Evolutionary conservation across 2,329 filamentous ascomycete genomes (phyloP).

Genomic region (Penicillium decumbens): DNA sequence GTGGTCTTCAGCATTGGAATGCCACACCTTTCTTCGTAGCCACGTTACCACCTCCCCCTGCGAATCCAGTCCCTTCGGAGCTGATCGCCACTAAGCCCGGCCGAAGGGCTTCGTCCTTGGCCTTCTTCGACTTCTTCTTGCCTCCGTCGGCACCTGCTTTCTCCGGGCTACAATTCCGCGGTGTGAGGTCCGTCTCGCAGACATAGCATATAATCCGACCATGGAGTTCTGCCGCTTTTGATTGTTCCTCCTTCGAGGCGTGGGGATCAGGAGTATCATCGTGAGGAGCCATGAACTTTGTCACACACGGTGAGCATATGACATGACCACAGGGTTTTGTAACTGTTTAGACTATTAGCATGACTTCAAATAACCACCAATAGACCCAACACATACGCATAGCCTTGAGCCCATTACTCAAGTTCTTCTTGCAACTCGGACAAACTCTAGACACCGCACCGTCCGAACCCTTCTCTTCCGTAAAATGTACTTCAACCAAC

Average conservation of each 20-base stretch:
- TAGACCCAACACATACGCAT: slow-evolving; percentile 47
- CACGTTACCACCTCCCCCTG: slow-evolving; percentile 75
- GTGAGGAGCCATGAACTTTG: slow-evolving; percentile 69
- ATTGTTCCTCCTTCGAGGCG: slow-evolving; percentile 49
- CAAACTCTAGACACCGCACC: slow-evolving; percentile 55
- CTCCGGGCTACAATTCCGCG: slow-evolving; percentile 27
- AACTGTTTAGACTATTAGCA: slow-evolving; percentile 42
- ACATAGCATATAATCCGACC: slow-evolving; percentile 70
- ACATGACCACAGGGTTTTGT: slow-evolving; percentile 90
- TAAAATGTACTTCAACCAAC: slow-evolving; percentile 72
- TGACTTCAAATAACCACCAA: not conserved
- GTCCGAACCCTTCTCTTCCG: slow-evolving; percentile 60
- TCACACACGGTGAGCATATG: slow-evolving; percentile 76
- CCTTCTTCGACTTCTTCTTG: slow-evolving; percentile 35
- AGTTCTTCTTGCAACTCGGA: slow-evolving; percentile 76
- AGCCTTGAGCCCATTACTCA: slow-evolving; percentile 78
- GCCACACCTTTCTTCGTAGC: slow-evolving; percentile 74
- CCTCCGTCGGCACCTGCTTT: slow-evolving; percentile 21
- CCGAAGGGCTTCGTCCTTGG: slow-evolving; percentile 55
- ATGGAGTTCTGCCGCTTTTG: slow-evolving; percentile 29
- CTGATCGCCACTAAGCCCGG: slow-evolving; percentile 73
- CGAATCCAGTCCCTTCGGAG: slow-evolving; percentile 88
- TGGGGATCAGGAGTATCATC: slow-evolving; percentile 56
- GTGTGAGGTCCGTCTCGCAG: slow-evolving; percentile 72
- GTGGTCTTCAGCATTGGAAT: slow-evolving; percentile 65